Percentiles rank a stretch among this genome's conserved stretches.
These are phyloP conservation scores for Candida cerambycidarum DNA, from an alignment of 805 yeast species.

Conservation along the genomic window DNA sequence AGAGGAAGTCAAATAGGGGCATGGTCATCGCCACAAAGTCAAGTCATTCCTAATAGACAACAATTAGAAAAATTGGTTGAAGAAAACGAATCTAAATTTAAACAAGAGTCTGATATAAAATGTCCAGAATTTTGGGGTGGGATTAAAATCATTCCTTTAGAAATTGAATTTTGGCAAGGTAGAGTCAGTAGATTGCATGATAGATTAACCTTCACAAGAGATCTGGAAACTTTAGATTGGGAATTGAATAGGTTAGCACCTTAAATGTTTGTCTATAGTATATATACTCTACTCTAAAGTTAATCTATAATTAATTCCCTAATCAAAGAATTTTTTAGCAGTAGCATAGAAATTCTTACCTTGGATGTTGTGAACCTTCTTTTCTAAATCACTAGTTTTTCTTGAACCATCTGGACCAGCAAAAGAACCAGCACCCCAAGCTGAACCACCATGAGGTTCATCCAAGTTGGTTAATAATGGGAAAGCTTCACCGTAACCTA, in stretches of 20 bases:
- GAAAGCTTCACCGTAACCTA: conserved; percentile 65
- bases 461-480: conserved; percentile 53
- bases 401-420: conserved; percentile 81
- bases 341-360: conserved; percentile 56
- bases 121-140: conserved; percentile 98
- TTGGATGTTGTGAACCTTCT: conserved; percentile 61
- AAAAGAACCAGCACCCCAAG: conserved; percentile 84
- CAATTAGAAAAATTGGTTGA: conserved; percentile 58
- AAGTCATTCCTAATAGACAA: conserved; percentile 54
- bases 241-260: conserved; percentile 72
- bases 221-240: conserved; percentile 53
- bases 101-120: conserved; percentile 65
- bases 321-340: conserved; percentile 24
- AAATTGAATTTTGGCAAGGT: conserved; percentile 98
- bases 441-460: conserved; percentile 76
- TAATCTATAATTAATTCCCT: conserved; percentile 1
- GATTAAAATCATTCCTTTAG: conserved; percentile 78
- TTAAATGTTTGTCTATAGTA: conserved; percentile 17
- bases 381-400: conserved; percentile 61
- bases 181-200: conserved; percentile 88
- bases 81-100: conserved; percentile 54
- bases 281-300: background rate
- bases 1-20: conserved; percentile 94
- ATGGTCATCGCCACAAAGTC: conserved; percentile 92
- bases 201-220: conserved; percentile 71